Evolutionary conservation across 768 basidiomycete species (phyloP).

Genomic region (Hypholoma fasciculare): DNA sequence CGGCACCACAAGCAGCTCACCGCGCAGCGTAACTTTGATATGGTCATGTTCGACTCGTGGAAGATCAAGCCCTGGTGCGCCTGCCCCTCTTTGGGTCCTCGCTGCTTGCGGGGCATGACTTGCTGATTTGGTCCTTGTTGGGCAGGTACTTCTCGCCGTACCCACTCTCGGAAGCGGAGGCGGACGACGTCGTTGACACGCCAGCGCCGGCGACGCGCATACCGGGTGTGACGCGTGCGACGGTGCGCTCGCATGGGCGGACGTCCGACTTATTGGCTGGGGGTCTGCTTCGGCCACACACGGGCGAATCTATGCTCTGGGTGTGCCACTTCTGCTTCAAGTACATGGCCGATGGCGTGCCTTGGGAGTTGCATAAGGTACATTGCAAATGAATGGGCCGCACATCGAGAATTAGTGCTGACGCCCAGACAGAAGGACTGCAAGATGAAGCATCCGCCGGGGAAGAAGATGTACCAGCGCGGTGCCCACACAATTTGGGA

Average conservation of each 20-base stretch:
- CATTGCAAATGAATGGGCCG: conserved; percentile 25
- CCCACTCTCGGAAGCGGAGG: conserved; percentile 70
- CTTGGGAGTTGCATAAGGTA: conserved; percentile 70
- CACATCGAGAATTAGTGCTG: not conserved
- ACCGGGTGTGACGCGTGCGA: conserved; percentile 49
- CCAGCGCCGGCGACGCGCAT: conserved; percentile 35
- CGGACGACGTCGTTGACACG: conserved; percentile 42
- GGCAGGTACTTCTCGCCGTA: conserved; percentile 93
- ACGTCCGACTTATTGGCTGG: conserved; percentile 74
- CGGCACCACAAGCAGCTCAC: conserved; percentile 67
- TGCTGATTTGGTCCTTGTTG: not conserved
- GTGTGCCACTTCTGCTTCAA: conserved; percentile 97
- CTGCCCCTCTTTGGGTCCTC: conserved; percentile 11
- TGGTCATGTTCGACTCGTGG: conserved; percentile 83
- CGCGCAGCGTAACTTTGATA: conserved; percentile 81
- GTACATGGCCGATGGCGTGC: conserved; percentile 78
- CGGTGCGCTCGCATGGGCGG: conserved; percentile 64
- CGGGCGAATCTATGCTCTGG: conserved; percentile 61
- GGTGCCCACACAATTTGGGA: conserved; percentile 94
- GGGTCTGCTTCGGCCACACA: conserved; percentile 50
- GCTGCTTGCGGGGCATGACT: not conserved
- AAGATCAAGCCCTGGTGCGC: conserved; percentile 87
- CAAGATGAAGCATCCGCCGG: conserved; percentile 72
- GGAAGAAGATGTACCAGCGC: conserved; percentile 85
- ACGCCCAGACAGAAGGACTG: conserved; percentile 60